Conservation (phyloP, 495 filamentous ascomycete species). For the Penicillium daleae region DNA sequence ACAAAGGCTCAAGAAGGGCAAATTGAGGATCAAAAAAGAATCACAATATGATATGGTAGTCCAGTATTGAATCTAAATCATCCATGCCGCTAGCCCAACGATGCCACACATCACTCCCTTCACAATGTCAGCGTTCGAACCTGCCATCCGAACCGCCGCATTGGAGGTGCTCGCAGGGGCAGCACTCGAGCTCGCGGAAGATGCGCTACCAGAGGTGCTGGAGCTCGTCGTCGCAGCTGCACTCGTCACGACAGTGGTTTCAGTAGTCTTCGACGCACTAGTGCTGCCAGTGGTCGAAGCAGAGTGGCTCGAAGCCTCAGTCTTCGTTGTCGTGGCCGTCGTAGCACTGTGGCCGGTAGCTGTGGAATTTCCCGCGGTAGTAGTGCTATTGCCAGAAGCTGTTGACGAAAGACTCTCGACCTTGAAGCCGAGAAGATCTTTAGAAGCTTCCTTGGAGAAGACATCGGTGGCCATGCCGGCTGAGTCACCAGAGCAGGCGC, state of each 20-base stretch:
- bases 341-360: not conserved
- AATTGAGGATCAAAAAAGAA: too few species aligned
- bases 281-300: not conserved
- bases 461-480: slow-evolving; percentile 23
- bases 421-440: slow-evolving; percentile 22
- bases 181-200: slow-evolving; percentile 12
- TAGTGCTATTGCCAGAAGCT: not conserved
- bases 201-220: not conserved
- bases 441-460: slow-evolving; percentile 20
- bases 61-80: not conserved
- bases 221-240: not conserved
- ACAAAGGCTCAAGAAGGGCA: too few species aligned
- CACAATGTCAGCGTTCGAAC: not conserved
- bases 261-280: not conserved
- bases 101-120: slow-evolving; percentile 13
- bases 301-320: not conserved
- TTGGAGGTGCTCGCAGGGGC: slow-evolving; percentile 12
- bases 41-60: too few species aligned
- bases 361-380: not conserved
- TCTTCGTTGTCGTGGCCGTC: not conserved
- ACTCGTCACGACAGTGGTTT: not conserved
- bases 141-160: slow-evolving; percentile 6
- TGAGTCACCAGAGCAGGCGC: slow-evolving; percentile 19
- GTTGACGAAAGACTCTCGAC: slow-evolving; percentile 17
- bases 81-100: slow-evolving; percentile 9